Base-by-base conservation (phyloP, 768 basidiomycete genomes). In the Lactarius deliciosus region DNA sequence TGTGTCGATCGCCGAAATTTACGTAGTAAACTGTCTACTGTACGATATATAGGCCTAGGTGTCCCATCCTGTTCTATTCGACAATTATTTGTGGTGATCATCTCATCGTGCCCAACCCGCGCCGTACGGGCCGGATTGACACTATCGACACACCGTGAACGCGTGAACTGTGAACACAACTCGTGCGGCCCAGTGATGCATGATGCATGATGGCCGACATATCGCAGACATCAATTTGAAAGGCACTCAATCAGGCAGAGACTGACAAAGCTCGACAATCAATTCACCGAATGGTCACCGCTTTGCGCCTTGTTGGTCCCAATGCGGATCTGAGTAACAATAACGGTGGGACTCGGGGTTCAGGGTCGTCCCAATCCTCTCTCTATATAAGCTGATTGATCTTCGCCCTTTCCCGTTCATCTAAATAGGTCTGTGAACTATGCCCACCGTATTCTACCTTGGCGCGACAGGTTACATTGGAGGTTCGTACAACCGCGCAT, bases 401-500 rank as follows among this genome's bases (percentile, higher is more conserved):
- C 50, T 11, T 15, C 50, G 13, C 25, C 50, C 50, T 25, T 53
- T 25, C 50, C 50, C 25, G 25, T 45, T 45, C 43, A 18, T 9
- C 43, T 2, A n/a, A n/a, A n/a, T 45, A 45, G 43, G 22, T 50
- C 11, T 50, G 22, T 4, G 25, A n/a, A 30, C 7, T 16, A 68
- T 68, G 67, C 7, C 54, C 22, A 65, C 53, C 41, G 64, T 61
- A 25, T 68, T 68, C 64, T 68, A 56, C 53, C 13, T 68, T 8
- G 67, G 67, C 16, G 67, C 59, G 15, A 65, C 67, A 30, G 67
- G 67, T 22, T 68, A 65, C 45, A 15, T 68, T 9, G 67, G 67
- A 16, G 64, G 67, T 65, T 6, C 20, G 58, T 57, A 62, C n/a
- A 50, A 2, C 50, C 13, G 6, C 50, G 11, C 5, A 6, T 50